phyloP scores from a whole-genome alignment of 768 basidiomycete species.

The Pulveroboletus sp. region DNA sequence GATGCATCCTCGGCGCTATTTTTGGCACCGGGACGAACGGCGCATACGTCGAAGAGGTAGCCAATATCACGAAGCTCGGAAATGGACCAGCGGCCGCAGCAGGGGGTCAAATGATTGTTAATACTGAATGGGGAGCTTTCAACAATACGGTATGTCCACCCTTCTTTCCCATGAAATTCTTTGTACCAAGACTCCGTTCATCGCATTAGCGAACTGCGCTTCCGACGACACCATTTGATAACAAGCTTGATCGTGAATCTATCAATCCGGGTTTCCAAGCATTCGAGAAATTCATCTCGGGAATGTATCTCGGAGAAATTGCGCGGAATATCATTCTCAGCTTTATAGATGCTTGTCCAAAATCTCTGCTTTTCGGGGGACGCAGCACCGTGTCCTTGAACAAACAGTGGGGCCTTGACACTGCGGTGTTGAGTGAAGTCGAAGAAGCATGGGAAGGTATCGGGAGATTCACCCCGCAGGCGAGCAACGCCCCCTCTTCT shows the following conservation, averaged over 20 bases:
- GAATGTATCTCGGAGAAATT: slow-evolving; percentile 98
- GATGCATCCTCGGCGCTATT: slow-evolving; percentile 84
- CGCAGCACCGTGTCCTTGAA: slow-evolving; percentile 70
- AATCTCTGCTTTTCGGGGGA: slow-evolving; percentile 75
- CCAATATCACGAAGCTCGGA: slow-evolving; percentile 80
- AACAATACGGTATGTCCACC: slow-evolving; percentile 75
- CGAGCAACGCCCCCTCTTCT: not conserved
- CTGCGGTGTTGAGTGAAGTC: slow-evolving; percentile 83
- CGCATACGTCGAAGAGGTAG: slow-evolving; percentile 87
- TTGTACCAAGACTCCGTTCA: slow-evolving; percentile 2
- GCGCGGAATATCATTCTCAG: slow-evolving; percentile 80
- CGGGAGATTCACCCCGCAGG: slow-evolving; percentile 27
- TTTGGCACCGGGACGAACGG: slow-evolving; percentile 99
- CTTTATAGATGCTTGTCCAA: slow-evolving; percentile 72
- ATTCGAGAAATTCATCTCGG: slow-evolving; percentile 97
- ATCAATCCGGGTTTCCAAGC: slow-evolving; percentile 93
- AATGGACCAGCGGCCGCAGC: slow-evolving; percentile 54
- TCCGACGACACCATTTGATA: slow-evolving; percentile 87
- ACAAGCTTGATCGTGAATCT: slow-evolving; percentile 84
- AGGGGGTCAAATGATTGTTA: slow-evolving; percentile 86
- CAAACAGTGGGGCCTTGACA: slow-evolving; percentile 91
- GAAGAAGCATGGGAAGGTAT: slow-evolving; percentile 69
- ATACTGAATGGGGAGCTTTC: slow-evolving; percentile 98
- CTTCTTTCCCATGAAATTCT: not conserved
- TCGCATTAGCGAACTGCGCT: slow-evolving; percentile 64